Percentiles rank a stretch among this genome's conserved stretches.
Evolutionary conservation across 306 rosid species (phyloP).

Genomic region (Argentina anserina): DNA sequence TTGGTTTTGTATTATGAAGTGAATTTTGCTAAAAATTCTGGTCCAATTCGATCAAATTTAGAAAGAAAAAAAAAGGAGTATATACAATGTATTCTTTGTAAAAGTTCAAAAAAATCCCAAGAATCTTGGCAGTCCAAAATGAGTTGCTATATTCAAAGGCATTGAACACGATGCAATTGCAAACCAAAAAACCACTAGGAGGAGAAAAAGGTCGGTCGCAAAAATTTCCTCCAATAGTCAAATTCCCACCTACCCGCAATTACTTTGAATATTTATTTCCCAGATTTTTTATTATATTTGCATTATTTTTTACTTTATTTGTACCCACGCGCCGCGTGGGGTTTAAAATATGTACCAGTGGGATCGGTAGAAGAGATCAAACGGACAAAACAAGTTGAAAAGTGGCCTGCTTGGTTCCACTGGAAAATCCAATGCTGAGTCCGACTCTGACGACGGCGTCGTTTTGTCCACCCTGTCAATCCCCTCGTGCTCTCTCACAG

Average conservation of each 20-base stretch:
- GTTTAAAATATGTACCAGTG: background rate
- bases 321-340: background rate
- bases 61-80: background rate
- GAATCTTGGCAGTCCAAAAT: background rate
- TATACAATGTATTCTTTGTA: background rate
- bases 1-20: too few species aligned
- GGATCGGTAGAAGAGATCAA: background rate
- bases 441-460: slow-evolving; percentile 15
- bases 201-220: background rate
- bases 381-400: slow-evolving; percentile 2
- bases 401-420: background rate
- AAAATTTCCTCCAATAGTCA: background rate
- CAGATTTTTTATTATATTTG: background rate
- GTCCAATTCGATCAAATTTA: background rate
- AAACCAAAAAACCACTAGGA: background rate
- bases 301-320: background rate
- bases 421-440: background rate
- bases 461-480: slow-evolving; percentile 28
- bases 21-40: too few species aligned
- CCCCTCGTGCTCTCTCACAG: slow-evolving; percentile 28
- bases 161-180: background rate
- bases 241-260: background rate
- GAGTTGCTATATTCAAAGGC: background rate
- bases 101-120: background rate
- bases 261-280: background rate